Percentiles rank a stretch among this genome's conserved stretches.
phyloP scores from a whole-genome alignment of 2,329 filamentous ascomycete species.

The Amesomyces nigricolor region DNA sequence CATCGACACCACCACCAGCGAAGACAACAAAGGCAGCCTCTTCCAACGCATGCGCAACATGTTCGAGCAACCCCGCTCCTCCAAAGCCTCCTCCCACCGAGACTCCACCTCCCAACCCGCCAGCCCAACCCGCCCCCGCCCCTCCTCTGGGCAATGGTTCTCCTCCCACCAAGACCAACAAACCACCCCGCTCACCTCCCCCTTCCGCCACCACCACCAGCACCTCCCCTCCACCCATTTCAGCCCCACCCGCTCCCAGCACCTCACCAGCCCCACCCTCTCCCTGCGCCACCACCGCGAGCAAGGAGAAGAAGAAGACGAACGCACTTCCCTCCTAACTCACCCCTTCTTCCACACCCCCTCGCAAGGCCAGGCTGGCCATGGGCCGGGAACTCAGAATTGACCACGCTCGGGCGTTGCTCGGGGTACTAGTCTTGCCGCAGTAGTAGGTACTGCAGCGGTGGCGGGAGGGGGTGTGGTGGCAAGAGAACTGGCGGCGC shows the following conservation, averaged over 20 bases:
- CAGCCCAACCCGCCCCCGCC: background rate
- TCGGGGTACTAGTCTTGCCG: too few species aligned
- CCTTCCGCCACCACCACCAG: background rate
- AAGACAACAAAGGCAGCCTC: conserved; percentile 25
- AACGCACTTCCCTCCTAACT: conserved; percentile 30
- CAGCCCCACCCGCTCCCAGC: too few species aligned
- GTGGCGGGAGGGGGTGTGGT: too few species aligned
- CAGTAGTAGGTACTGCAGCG: too few species aligned
- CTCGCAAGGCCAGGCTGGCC: too few species aligned
- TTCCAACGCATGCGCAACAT: conserved; percentile 39
- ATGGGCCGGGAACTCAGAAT: conserved; percentile 16
- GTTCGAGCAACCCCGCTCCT: conserved; percentile 31
- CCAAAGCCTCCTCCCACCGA: background rate
- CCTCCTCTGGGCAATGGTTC: background rate
- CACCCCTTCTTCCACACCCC: too few species aligned
- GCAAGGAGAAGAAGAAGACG: conserved; percentile 20
- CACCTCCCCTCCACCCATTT: background rate
- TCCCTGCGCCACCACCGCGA: too few species aligned
- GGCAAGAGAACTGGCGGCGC: too few species aligned
- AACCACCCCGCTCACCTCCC: background rate
- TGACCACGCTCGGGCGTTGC: conserved; percentile 37
- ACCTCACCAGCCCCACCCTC: too few species aligned
- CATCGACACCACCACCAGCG: conserved; percentile 7
- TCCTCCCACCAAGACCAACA: background rate
- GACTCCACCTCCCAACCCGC: background rate